Evolutionary conservation across 768 basidiomycete genomes (phyloP).

Genomic region (Lentinus tigrinus): DNA sequence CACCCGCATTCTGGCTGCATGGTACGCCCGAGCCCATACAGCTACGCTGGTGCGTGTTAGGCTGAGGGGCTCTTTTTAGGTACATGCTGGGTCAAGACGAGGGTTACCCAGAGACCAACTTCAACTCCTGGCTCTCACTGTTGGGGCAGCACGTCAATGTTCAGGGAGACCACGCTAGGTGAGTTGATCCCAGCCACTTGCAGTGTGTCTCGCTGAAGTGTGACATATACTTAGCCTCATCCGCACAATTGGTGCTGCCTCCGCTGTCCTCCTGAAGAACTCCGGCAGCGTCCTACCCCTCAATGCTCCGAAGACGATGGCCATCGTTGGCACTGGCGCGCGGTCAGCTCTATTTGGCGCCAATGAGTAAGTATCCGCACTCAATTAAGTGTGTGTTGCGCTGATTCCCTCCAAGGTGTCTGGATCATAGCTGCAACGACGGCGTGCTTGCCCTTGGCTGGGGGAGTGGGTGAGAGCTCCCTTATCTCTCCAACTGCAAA

Average conservation of each 20-base stretch:
- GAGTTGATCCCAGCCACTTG: neutral
- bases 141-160: constrained; percentile 37
- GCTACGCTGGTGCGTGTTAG: neutral
- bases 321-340: constrained; percentile 53
- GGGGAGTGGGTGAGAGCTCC: constrained; percentile 32
- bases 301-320: constrained; percentile 46
- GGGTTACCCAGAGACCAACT: constrained; percentile 56
- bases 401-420: constrained; percentile 30
- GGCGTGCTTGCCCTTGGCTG: constrained; percentile 66
- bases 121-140: constrained; percentile 46
- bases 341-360: constrained; percentile 52
- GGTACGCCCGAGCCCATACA: constrained; percentile 32
- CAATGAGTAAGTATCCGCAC: constrained; percentile 42
- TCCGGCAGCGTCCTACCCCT: constrained; percentile 44
- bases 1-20: constrained; percentile 65
- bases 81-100: constrained; percentile 54
- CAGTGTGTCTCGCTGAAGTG: neutral
- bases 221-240: constrained; percentile 14
- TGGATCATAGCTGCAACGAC: constrained; percentile 56
- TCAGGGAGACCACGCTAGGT: constrained; percentile 36
- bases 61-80: constrained; percentile 15
- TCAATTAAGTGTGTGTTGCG: neutral
- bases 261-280: constrained; percentile 67
- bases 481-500: neutral
- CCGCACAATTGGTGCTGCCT: constrained; percentile 54